phyloP scores from a whole-genome alignment of 306 rosid species.

The barrel medic (Medicago truncatula) region DNA sequence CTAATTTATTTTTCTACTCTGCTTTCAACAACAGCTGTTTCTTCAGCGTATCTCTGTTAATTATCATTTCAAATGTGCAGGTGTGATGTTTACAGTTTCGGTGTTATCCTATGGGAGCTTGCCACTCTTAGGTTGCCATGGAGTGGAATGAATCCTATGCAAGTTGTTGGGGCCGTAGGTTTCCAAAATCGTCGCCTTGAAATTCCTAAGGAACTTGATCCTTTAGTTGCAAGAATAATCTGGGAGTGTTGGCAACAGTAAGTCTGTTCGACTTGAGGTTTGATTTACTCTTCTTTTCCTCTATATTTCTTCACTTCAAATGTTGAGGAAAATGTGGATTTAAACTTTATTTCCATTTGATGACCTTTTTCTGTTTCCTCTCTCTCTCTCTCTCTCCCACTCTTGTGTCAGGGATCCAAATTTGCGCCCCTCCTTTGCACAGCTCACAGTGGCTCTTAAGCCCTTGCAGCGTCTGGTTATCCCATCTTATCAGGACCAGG shows the following conservation, averaged over 20 bases:
- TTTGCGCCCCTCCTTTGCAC: slow-evolving; percentile 88
- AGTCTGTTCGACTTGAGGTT: slow-evolving; percentile 52
- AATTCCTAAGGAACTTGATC: slow-evolving; percentile 94
- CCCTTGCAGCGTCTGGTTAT: slow-evolving; percentile 79
- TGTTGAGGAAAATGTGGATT: slow-evolving; percentile 22
- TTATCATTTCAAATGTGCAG: slow-evolving; percentile 54
- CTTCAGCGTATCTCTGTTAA: slow-evolving; percentile 3
- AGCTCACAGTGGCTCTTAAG: slow-evolving; percentile 78
- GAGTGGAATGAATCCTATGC: slow-evolving; percentile 99
- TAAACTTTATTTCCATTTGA: slow-evolving; percentile 23
- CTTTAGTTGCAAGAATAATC: slow-evolving; percentile 84
- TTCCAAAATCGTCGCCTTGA: slow-evolving; percentile 97
- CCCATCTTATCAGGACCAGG: slow-evolving; percentile 73
- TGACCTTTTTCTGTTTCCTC: slow-evolving; percentile 14
- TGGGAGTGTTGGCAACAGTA: slow-evolving; percentile 98
- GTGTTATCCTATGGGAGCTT: slow-evolving; percentile 98
- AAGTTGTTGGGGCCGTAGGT: slow-evolving; percentile 99
- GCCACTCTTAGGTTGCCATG: slow-evolving; percentile 93
- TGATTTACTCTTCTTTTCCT: slow-evolving; percentile 6
- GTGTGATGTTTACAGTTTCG: slow-evolving; percentile 98
- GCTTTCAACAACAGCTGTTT: slow-evolving; percentile 20
- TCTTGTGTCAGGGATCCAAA: slow-evolving; percentile 73
- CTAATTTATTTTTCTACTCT: slow-evolving; percentile 3
- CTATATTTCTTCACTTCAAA: not conserved
- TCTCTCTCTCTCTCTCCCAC: not conserved